Conservation (phyloP, 2,329 filamentous ascomycete genomes). For the Stromatinia cepivora region DNA sequence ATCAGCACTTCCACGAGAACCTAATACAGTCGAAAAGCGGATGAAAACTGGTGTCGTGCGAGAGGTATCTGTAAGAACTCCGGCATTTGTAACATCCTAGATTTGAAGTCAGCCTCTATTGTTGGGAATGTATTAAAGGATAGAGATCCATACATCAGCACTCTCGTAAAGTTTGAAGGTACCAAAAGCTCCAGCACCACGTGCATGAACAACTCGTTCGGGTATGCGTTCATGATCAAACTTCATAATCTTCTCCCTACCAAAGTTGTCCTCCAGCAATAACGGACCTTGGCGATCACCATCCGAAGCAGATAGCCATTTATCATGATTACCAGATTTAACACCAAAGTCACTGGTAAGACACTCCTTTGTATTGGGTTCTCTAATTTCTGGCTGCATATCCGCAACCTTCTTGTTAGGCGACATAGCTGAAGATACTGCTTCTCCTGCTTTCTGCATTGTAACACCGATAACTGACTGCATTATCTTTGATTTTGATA, state of each 20-base stretch:
- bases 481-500: conserved; percentile 5
- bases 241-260: conserved; percentile 71
- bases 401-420: conserved; percentile 37
- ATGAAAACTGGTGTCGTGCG: conserved; percentile 67
- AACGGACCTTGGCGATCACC: conserved; percentile 64
- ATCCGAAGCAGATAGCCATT: conserved; percentile 69
- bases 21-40: conserved; percentile 77
- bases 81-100: conserved; percentile 55
- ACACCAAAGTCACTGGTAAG: conserved; percentile 79
- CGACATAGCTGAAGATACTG: conserved; percentile 30
- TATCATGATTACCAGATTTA: conserved; percentile 70
- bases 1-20: conserved; percentile 73
- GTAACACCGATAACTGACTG: conserved; percentile 23
- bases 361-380: conserved; percentile 57
- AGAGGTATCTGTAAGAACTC: conserved; percentile 66
- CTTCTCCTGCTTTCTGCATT: conserved; percentile 31
- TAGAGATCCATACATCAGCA: conserved; percentile 45
- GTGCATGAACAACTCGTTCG: conserved; percentile 64
- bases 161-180: conserved; percentile 66
- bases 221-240: conserved; percentile 76
- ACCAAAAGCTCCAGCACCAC: conserved; percentile 64
- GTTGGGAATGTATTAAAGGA: no score
- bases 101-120: not conserved
- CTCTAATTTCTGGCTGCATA: conserved; percentile 49
- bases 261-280: conserved; percentile 71